These are phyloP conservation scores for Diaporthe sp. DNA, from an alignment of 2,329 filamentous ascomycete genomes.

Conservation along the genomic window DNA sequence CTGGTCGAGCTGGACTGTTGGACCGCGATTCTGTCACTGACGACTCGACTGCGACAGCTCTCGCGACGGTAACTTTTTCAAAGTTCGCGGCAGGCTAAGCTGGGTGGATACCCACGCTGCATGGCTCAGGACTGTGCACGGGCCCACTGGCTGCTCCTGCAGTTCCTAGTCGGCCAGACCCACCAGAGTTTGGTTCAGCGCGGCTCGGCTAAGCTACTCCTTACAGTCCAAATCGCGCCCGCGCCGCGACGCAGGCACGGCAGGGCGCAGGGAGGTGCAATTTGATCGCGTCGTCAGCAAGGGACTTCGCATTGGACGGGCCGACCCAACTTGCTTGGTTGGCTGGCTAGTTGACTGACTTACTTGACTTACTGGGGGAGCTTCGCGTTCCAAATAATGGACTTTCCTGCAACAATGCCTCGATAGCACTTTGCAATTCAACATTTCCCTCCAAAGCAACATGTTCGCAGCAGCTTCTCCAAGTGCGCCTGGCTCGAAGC, in stretches of 20 bases:
- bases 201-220: constrained; percentile 13
- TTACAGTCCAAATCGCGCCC: constrained; percentile 17
- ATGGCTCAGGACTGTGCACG: neutral
- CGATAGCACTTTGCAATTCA: neutral
- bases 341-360: neutral
- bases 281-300: constrained; percentile 25
- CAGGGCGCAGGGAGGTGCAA: constrained; percentile 20
- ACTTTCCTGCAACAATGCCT: neutral
- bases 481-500: constrained; percentile 32
- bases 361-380: neutral
- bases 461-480: constrained; percentile 32
- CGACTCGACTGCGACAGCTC: neutral
- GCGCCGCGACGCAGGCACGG: constrained; percentile 19
- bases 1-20: neutral
- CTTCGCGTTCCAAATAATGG: neutral
- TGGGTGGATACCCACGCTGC: neutral
- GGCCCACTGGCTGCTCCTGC: neutral
- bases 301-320: constrained; percentile 23
- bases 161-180: neutral
- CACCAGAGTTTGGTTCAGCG: constrained; percentile 20
- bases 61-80: constrained; percentile 35
- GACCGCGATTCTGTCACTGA: constrained; percentile 10
- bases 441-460: constrained; percentile 35
- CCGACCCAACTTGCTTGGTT: constrained; percentile 8
- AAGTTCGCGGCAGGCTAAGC: constrained; percentile 12